Percentiles rank a stretch among this genome's conserved stretches.
Conservation (phyloP, 352 stramenopile species). For the Paralagenidium karlingii region DNA sequence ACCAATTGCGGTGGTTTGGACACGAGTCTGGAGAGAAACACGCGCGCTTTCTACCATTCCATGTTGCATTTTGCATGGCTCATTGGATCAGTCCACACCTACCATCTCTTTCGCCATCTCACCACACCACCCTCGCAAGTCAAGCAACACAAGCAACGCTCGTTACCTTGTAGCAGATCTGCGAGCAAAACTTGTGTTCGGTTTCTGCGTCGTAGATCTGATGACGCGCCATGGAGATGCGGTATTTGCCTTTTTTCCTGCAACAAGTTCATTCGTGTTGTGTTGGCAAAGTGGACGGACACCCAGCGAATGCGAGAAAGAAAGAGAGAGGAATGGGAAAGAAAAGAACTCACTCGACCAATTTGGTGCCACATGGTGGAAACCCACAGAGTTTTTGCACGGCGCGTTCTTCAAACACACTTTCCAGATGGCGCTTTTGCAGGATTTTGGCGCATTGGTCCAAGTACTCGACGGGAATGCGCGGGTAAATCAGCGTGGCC, state of each 20-base stretch:
- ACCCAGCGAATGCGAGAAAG: not conserved
- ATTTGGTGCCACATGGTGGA: constrained; percentile 40
- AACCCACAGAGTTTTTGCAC: constrained; percentile 59
- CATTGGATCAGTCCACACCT: too few species aligned
- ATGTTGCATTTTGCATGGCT: too few species aligned
- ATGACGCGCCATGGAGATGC: constrained; percentile 52
- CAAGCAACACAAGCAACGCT: not conserved
- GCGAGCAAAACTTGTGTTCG: constrained; percentile 75
- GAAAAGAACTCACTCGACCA: constrained; percentile 21
- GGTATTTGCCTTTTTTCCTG: constrained; percentile 53
- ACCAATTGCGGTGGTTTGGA: constrained; percentile 76
- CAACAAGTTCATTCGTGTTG: not conserved
- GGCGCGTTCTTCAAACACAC: constrained; percentile 68
- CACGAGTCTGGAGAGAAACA: constrained; percentile 41
- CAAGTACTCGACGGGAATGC: constrained; percentile 50
- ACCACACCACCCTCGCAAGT: not conserved
- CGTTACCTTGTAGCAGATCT: constrained; percentile 45
- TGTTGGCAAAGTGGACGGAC: not conserved
- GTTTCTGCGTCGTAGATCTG: constrained; percentile 73
- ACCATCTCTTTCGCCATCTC: too few species aligned
- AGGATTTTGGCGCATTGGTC: constrained; percentile 52
- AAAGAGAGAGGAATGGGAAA: constrained; percentile 1
- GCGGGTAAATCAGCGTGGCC: constrained; percentile 53
- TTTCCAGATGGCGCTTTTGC: constrained; percentile 67
- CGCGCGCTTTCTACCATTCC: constrained; percentile 55